A percentile compares a stretch with the other conserved stretches of the same genome.
These are phyloP conservation scores for Erodium trifolium DNA, from an alignment of 441 rosid species.

Conservation along the genomic window DNA sequence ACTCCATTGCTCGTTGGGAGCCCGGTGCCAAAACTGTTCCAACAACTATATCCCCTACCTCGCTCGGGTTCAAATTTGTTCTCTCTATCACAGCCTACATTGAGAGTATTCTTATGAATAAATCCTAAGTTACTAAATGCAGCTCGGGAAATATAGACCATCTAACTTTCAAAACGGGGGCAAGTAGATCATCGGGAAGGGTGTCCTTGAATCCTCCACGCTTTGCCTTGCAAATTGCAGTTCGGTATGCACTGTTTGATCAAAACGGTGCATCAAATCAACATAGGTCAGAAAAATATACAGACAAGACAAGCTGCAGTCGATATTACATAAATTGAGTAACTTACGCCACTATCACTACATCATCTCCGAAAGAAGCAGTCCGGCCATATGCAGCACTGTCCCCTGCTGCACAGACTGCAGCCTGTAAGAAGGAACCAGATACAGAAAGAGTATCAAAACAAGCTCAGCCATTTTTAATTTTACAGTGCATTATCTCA, in stretches of 20 bases:
- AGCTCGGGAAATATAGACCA: neutral
- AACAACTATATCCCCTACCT: conserved; percentile 93
- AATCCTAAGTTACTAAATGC: neutral
- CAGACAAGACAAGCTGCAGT: no score
- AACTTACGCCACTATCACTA: conserved; percentile 67
- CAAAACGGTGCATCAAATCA: no score
- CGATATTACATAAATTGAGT: no score
- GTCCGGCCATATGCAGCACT: conserved; percentile 35
- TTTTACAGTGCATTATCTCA: no score
- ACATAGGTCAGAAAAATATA: no score
- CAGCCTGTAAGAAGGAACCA: conserved; percentile 25
- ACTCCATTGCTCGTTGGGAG: conserved; percentile 83
- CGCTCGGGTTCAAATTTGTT: conserved; percentile 69
- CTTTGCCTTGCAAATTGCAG: conserved; percentile 77
- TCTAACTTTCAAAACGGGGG: conserved; percentile 56
- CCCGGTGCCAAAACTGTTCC: conserved; percentile 93
- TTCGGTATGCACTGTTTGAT: conserved; percentile 63
- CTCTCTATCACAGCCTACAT: conserved; percentile 73
- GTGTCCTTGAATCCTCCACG: conserved; percentile 96
- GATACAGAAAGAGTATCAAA: no score
- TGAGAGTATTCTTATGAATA: neutral
- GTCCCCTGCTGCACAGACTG: conserved; percentile 44
- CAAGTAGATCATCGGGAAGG: conserved; percentile 83
- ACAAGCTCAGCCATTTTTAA: no score
- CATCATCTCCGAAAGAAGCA: conserved; percentile 53